Evolutionary conservation across 148 eudicot species (phyloP), one percentile per base, ranked within the genome.

Genomic region (Persicaria maculosa): DNA sequence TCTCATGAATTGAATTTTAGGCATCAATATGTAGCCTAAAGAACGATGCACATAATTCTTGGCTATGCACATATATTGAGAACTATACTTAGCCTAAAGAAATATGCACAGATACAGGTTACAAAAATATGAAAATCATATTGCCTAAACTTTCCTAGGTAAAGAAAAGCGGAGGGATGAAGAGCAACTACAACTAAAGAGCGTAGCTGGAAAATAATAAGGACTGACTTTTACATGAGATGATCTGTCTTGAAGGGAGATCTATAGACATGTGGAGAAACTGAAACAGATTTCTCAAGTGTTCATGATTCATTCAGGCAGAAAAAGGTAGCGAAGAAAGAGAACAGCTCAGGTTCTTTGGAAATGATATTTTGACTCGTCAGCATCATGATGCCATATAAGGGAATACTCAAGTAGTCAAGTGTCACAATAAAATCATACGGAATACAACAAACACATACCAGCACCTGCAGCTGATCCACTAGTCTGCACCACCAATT

Each of bases 381-480:
- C 67, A 59, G 31, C 19, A 22, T 17, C 62, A 57, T 22, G 5
- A 59, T 59, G 14, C 67, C 67, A 20, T 20, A 14, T 22, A 64
- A 64, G 25, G 40, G 40, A 31, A 31, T 31, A 31, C 40, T 31
- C 43, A 64, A 64, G 43, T 31, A 36, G 1, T 16, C 68, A 64
- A 36, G 68, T 64, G 12, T 25, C 68, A 40, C 36, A 36, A 11
- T 16, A 64, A 59, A 59, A 64, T 12, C 25, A n/a, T 64, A 12
- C 45, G 31, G 9, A 1, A 22, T 64, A 36, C 68, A 74, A 76
- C 4, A 76, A 16, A 72, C 5, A 22, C 75, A 11, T 83, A 85
- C 91, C 91, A 74, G 88, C 88, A 70, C 89, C 86, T 17, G 85
- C 84, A 83, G 83, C 75, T 72, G 77, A 77, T 72, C 72, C 77